Percentiles rank a stretch among this genome's conserved stretches.
Conservation (phyloP, 305 asterid species). For the Solanum chacoense region DNA sequence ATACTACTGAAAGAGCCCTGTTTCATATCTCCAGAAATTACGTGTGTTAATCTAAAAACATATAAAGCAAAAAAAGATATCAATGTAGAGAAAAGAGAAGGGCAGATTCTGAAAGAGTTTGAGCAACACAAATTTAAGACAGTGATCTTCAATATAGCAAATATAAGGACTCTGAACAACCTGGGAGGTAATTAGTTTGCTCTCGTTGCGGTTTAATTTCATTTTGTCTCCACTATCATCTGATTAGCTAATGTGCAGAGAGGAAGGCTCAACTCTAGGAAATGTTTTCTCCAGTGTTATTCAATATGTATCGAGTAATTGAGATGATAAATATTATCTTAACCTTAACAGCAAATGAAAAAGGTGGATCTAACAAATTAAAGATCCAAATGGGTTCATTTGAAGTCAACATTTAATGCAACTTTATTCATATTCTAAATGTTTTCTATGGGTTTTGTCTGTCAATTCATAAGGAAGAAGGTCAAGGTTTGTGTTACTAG, state of each 20-base stretch:
- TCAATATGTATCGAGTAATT: not conserved
- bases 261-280: not conserved
- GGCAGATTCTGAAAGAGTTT: not conserved
- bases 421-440: not conserved
- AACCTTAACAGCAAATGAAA: not conserved
- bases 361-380: not conserved
- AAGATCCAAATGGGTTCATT: not conserved
- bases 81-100: not conserved
- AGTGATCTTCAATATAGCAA: not conserved
- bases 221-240: not conserved
- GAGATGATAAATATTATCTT: not conserved
- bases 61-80: not conserved
- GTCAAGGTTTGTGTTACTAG: not conserved
- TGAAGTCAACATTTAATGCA: not conserved
- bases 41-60: not conserved
- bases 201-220: not conserved
- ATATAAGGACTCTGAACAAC: not conserved
- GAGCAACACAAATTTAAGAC: not conserved
- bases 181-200: not conserved
- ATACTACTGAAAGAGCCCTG: conserved; percentile 71
- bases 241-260: not conserved
- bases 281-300: not conserved
- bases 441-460: not conserved
- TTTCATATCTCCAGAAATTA: not conserved
- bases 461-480: not conserved